A percentile compares a stretch with the other conserved stretches of the same genome.
phyloP scores from a whole-genome alignment of 1,284 basidiomycete species.

The Cryptococcus maquisensis region DNA sequence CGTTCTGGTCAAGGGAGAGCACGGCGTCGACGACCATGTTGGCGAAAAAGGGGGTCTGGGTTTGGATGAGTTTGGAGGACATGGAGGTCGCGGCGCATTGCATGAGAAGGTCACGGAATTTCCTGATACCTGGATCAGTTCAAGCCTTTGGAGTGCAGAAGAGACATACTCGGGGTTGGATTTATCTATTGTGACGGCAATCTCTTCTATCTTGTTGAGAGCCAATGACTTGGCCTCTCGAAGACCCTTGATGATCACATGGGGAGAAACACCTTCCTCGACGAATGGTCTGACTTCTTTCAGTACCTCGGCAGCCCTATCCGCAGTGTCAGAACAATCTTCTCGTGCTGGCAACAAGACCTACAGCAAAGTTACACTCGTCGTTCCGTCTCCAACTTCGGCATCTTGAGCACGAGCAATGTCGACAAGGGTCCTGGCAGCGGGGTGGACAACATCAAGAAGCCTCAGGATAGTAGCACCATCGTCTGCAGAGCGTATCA shows the following conservation, averaged over 20 bases:
- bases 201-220: constrained; percentile 77
- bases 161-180: constrained; percentile 73
- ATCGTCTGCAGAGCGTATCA: constrained; percentile 57
- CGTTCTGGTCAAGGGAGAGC: constrained; percentile 82
- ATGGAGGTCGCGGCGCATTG: constrained; percentile 98
- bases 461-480: constrained; percentile 96
- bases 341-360: constrained; percentile 2
- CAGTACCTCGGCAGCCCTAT: constrained; percentile 78
- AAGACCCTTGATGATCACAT: constrained; percentile 97
- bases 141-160: neutral
- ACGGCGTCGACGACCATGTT: constrained; percentile 99
- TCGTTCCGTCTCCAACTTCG: constrained; percentile 97
- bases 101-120: constrained; percentile 87
- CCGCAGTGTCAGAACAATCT: neutral
- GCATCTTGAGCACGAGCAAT: constrained; percentile 98
- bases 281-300: constrained; percentile 90
- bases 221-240: constrained; percentile 82
- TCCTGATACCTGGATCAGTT: constrained; percentile 52
- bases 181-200: constrained; percentile 88
- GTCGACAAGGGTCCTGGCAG: constrained; percentile 92
- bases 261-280: constrained; percentile 95
- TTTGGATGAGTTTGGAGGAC: constrained; percentile 99
- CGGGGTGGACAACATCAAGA: constrained; percentile 95
- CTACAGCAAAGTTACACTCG: constrained; percentile 79
- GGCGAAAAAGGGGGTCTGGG: constrained; percentile 98